Base-by-base conservation (phyloP, 2,329 filamentous ascomycete genomes). In the Coniochaeta sp. region DNA sequence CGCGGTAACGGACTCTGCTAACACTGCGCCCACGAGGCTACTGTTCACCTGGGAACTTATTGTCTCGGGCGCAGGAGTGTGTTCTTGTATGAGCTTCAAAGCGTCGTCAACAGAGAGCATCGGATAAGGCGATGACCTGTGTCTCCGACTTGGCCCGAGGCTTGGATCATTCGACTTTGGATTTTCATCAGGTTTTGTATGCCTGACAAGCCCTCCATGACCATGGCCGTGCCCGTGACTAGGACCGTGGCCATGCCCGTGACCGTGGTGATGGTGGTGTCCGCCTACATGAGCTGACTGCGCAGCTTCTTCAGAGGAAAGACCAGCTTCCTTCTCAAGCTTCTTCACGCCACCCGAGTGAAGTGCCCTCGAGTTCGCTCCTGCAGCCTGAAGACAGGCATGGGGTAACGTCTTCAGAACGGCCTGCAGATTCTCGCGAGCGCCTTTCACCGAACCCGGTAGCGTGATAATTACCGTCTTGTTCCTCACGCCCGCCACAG, bases 371-470 rank as follows among this genome's bases (percentile, higher is more conserved):
- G 95, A 98, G 69, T 96, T 86, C 16, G 85, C 87, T 1, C 93
- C 95, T 0, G 89, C 86, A 31, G 91, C 90, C 76, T 98, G 93
- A 8, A 90, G 77, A 66, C 95, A 99, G n/a, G 95, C 95, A 74
- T 99, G 95, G 0, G 93, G 93, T 6, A 99, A 76, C n/a, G 93
- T 86, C 70, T 92, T 96, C 63, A 99, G 78, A 7, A 99, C 81
- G 1, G 93, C 88, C 69, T 95, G 87, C 0, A 99, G 82, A 69
- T 98, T 99, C 77, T 99, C 95, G 69, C 87, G 90, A 9, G 95
- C 95, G 1, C 93, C 95, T 72, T 98, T 98, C 0, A 95, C 95
- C 0, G 93, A 98, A 1, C 95, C 95, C 0, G 95, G 95, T 3
- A 99, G 78, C 0, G 95, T 99, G 63, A 97, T 76, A 26, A 99